Base-by-base conservation (phyloP, 2,329 filamentous ascomycete genomes). In the Phaeosphaeriaceae sp. region DNA sequence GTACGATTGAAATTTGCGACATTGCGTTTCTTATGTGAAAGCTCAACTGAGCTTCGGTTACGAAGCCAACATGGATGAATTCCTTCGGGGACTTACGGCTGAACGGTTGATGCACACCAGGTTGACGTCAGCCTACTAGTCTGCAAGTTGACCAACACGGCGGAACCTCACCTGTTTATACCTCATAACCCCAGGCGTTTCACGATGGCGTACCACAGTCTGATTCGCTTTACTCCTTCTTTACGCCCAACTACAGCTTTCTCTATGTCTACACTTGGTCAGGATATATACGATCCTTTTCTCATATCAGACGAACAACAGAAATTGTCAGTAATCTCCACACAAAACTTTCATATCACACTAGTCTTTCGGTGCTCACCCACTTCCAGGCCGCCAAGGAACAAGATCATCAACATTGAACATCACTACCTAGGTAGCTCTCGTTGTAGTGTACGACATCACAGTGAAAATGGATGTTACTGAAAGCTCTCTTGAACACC, bases 141-240 rank as follows among this genome's bases (percentile, higher is more conserved):
- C 41, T 54, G 47, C 51, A 49, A 40, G 37, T 13, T 32, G 50
- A 35, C 20, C 38, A 50, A 44, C 43, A 39, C 52, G 42, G 52
- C 51, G 55, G 50, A 60, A 55, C 50, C 55, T 63, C 51, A 57
- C 39, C 45, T 59, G 47, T 42, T 49, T 61, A 61, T 60, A 64
- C 53, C 29, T 48, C 45, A 43, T 37, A 21, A 43, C 39, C 46
- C 45, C 48, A 47, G 29, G 34, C 59, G 55, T 63, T 61, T 61
- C 54, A 58, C 23, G 29, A 18, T 46, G 44, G 23, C 48, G 37
- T 30, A 46, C 32, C 15, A 41, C 41, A 46, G 33, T 35, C 29
- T 26, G 51, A 46, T 42, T 45, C 23, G 41, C 51, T 36, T 50
- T 38, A 47, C 17, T 21, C 41, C 43, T 50, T 52, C 42, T 32